phyloP scores from a whole-genome alignment of 768 basidiomycete genomes.

The Podaxis rugospora region DNA sequence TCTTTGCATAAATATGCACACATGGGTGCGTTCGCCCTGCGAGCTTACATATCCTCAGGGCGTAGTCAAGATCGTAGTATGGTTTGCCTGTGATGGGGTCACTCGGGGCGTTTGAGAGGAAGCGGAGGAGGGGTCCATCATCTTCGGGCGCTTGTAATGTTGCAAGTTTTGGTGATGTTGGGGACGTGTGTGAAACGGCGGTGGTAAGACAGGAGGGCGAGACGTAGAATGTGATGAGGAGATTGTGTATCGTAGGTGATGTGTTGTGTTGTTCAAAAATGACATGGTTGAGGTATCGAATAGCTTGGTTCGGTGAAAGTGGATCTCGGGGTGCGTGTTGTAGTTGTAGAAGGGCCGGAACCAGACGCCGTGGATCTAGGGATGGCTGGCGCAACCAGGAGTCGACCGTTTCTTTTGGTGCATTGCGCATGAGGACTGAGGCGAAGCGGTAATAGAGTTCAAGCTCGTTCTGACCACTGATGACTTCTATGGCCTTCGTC shows the following conservation, averaged over 20 bases:
- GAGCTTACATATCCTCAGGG: constrained; percentile 85
- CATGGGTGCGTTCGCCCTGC: constrained; percentile 80
- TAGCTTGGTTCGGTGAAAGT: constrained; percentile 76
- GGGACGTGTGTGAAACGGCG: constrained; percentile 54
- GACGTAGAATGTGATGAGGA: constrained; percentile 85
- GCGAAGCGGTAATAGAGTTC: constrained; percentile 94
- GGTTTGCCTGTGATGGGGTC: constrained; percentile 83
- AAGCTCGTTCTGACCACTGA: constrained; percentile 85
- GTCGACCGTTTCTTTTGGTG: constrained; percentile 88
- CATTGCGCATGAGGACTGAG: constrained; percentile 79
- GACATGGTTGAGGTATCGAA: constrained; percentile 83
- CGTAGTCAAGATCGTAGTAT: constrained; percentile 97
- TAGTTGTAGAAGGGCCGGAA: constrained; percentile 83
- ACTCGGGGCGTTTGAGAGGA: constrained; percentile 76
- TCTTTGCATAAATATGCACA: constrained; percentile 95
- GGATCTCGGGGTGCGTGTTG: constrained; percentile 73
- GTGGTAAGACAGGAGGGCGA: constrained; percentile 54
- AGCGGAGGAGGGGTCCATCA: constrained; percentile 75
- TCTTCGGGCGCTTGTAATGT: constrained; percentile 38
- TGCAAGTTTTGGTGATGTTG: constrained; percentile 56
- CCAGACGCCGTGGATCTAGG: constrained; percentile 78
- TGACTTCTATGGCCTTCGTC: constrained; percentile 84
- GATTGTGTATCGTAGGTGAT: constrained; percentile 88
- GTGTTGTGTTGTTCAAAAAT: constrained; percentile 79
- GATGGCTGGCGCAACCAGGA: constrained; percentile 83